Evolutionary conservation across 2,329 filamentous ascomycete species (phyloP), one percentile per base, ranked within the genome.

Genomic region (Stemphylium beticola): DNA sequence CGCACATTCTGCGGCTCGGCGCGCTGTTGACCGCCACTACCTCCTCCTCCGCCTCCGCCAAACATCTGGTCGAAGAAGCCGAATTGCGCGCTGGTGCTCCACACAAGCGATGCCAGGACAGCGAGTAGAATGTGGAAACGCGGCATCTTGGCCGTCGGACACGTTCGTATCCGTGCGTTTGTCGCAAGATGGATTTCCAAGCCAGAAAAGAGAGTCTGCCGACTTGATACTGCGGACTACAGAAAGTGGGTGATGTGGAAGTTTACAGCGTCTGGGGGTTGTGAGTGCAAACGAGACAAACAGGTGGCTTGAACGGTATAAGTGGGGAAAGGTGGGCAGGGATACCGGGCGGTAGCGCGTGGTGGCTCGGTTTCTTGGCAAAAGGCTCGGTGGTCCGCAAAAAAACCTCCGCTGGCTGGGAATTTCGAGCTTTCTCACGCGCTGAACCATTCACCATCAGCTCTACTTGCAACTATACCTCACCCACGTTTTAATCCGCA

Each of bases 11-110:
- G 88, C 22, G 87, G 82, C 49, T 51, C 53, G 5, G 83, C 81
- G 43, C 85, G 84, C 40, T 83, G 81, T 38, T 83, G 82, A 37
- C 82, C 80, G 74, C 42, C 83, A 77, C 62, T 86, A 83, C 53
- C 84, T 81, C 82, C 81, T 74, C 42, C 85, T 81, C 82, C 81
- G 66, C 86, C 85, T 81, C 82, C 81, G 66, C 86, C 84, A 75
- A 99, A 98, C 91, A 98, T 96, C 69, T 98, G 92, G 75, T 97
- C 93, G 78, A 98, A 99, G 84, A 99, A 96, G 73, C 91, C 89
- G 76, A 98, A 98, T 78, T 98, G 93, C 10, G 91, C 91, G 53
- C 83, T 79, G 4, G 82, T 86, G 58, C 85, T 78, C 55, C 91
- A 71, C 24, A 92, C 75, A 44, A 90, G 78, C 11, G 55, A 36